These are phyloP conservation scores for Pecoramyces ruminantium DNA, from an alignment of 192 early-diverging fungal species.

Conservation along the genomic window DNA sequence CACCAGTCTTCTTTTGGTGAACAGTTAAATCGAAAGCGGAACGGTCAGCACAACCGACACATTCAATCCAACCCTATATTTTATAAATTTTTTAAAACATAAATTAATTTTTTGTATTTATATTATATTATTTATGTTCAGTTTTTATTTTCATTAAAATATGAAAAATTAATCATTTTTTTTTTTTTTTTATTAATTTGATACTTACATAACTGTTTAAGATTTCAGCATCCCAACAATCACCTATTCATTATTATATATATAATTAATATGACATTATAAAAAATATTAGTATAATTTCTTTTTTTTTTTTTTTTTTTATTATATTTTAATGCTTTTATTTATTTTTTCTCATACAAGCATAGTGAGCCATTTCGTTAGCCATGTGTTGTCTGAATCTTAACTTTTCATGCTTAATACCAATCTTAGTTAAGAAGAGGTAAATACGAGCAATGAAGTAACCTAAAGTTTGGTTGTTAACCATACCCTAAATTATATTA, in stretches of 20 bases:
- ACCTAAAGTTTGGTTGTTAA: slow-evolving; percentile 96
- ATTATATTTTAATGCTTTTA: too few relatives aligned
- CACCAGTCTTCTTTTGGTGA: slow-evolving; percentile 73
- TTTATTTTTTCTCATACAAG: slow-evolving; percentile 30
- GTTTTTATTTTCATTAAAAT: too few relatives aligned
- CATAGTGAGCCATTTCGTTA: slow-evolving; percentile 99
- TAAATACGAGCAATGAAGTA: slow-evolving; percentile 96
- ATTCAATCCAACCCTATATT: slow-evolving; percentile 90
- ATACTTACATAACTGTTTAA: slow-evolving; percentile 62
- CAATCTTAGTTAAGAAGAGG: slow-evolving; percentile 74
- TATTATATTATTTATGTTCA: too few relatives aligned
- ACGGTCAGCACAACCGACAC: slow-evolving; percentile 97
- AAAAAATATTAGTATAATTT: too few relatives aligned
- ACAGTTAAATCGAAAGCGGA: slow-evolving; percentile 92
- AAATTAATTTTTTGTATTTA: neutral
- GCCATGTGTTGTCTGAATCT: slow-evolving; percentile 97
- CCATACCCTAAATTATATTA: slow-evolving; percentile 28
- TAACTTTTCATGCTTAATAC: slow-evolving; percentile 67
- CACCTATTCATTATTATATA: neutral
- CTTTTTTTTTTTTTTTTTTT: too few relatives aligned
- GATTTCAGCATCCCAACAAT: slow-evolving; percentile 99
- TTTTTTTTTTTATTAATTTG: too few relatives aligned
- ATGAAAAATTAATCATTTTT: too few relatives aligned
- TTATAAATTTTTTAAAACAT: neutral
- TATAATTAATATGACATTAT: too few relatives aligned